Conservation (phyloP, 805 yeast genomes). For the Sugiyamaella smithiae region DNA sequence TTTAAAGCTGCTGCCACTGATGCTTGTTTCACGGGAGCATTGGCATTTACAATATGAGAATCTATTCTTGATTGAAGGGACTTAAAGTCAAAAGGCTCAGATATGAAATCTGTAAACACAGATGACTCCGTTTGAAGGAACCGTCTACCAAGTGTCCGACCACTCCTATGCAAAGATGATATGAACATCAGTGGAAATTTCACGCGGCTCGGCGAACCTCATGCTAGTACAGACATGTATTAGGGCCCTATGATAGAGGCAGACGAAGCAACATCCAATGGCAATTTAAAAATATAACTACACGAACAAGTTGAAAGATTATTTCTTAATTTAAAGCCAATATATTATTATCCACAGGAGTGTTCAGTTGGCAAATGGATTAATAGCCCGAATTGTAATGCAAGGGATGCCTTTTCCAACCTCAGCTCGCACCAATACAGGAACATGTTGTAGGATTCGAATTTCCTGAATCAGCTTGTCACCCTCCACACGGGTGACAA, state of each 20-base stretch:
- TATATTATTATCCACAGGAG: too few relatives aligned
- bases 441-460: conserved; percentile 71
- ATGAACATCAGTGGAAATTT: too few relatives aligned
- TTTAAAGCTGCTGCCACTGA: conserved; percentile 22
- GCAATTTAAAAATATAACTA: too few relatives aligned
- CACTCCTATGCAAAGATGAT: too few relatives aligned
- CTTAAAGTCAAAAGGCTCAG: conserved; percentile 15
- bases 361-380: conserved; percentile 56
- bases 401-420: conserved; percentile 96
- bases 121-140: background rate
- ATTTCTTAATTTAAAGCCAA: too few relatives aligned
- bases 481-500: conserved; percentile 60
- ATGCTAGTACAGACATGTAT: too few relatives aligned
- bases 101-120: conserved; percentile 3
- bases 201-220: too few relatives aligned
- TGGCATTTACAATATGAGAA: conserved; percentile 8
- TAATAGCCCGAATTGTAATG: conserved; percentile 83
- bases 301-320: too few relatives aligned
- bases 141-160: background rate
- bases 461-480: conserved; percentile 74
- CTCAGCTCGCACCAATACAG: conserved; percentile 84
- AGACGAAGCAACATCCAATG: too few relatives aligned
- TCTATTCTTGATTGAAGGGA: conserved; percentile 14
- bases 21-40: conserved; percentile 1
- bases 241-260: too few relatives aligned